A percentile compares a stretch with the other conserved stretches of the same genome.
phyloP scores from a whole-genome alignment of 371 early-diverging fungal genomes.

The Homolaphlyctis polyrhiza region DNA sequence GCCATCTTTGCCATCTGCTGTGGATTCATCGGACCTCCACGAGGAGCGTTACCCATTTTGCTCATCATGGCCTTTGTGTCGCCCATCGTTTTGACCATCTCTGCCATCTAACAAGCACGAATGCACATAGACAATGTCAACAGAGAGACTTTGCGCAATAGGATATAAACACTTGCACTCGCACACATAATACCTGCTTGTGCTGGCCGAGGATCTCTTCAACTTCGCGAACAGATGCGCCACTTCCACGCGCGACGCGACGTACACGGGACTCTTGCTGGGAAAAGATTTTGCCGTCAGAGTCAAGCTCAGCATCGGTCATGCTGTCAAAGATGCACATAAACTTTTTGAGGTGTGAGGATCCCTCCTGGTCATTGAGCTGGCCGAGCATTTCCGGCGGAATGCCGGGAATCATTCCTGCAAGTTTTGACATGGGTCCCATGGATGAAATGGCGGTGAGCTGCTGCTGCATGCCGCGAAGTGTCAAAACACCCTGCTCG shows the following conservation, averaged over 20 bases:
- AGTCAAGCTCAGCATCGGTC: constrained; percentile 90
- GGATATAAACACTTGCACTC: not conserved
- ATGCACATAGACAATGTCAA: not conserved
- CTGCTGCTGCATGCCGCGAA: constrained; percentile 97
- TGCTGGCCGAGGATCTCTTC: constrained; percentile 81
- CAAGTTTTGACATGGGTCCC: constrained; percentile 89
- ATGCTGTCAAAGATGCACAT: constrained; percentile 98
- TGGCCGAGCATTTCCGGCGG: constrained; percentile 75
- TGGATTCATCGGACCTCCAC: constrained; percentile 7
- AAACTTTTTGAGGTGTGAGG: constrained; percentile 75
- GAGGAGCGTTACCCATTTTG: constrained; percentile 40
- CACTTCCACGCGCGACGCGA: constrained; percentile 91
- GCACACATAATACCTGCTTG: constrained; percentile 35
- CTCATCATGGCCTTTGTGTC: constrained; percentile 84
- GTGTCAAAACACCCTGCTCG: constrained; percentile 86
- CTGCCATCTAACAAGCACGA: constrained; percentile 59
- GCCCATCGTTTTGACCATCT: constrained; percentile 95
- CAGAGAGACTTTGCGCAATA: not conserved
- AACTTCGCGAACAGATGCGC: constrained; percentile 80
- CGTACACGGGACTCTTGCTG: constrained; percentile 71
- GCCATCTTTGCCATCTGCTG: constrained; percentile 53
- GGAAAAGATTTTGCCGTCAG: constrained; percentile 85
- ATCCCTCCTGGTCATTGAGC: constrained; percentile 70
- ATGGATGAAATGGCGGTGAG: constrained; percentile 90
- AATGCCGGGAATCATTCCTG: constrained; percentile 96